Evolutionary conservation across 805 yeast species (phyloP).

Genomic region (Wickerhamiella shivajii): DNA sequence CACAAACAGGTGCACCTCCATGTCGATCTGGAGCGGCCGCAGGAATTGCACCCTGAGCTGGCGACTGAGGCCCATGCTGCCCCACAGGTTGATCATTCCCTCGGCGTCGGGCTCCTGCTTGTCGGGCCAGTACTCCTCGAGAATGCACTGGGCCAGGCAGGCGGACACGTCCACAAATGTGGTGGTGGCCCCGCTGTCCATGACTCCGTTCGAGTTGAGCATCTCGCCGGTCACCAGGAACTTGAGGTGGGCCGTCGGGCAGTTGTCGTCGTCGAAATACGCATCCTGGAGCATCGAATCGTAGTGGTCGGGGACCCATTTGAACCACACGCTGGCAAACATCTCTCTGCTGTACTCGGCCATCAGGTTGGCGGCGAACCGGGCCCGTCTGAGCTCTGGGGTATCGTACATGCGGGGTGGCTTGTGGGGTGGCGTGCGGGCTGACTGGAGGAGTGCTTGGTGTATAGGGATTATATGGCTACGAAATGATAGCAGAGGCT

Average conservation of each 20-base stretch:
- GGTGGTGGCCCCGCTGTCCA: conserved; percentile 25
- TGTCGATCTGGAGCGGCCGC: conserved; percentile 19
- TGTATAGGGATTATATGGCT: background rate
- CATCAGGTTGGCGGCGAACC: background rate
- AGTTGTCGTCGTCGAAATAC: conserved; percentile 7
- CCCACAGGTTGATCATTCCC: conserved; percentile 11
- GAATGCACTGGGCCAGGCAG: conserved; percentile 14
- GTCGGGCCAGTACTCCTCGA: conserved; percentile 16
- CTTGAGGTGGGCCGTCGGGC: conserved; percentile 13
- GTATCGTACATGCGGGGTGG: background rate
- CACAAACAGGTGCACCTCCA: too few species aligned
- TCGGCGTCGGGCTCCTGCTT: conserved; percentile 5
- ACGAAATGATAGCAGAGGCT: background rate
- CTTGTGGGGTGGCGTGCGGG: background rate
- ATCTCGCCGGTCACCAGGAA: conserved; percentile 13
- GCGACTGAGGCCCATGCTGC: conserved; percentile 17
- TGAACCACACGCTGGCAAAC: background rate
- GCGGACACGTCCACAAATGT: conserved; percentile 19
- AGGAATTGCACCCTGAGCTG: conserved; percentile 18
- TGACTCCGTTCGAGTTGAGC: conserved; percentile 15
- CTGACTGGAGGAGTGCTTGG: background rate
- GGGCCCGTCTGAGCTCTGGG: background rate
- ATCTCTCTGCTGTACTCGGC: background rate
- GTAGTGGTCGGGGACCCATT: background rate
- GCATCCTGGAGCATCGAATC: conserved; percentile 9